Evolutionary conservation across 306 rosid species (phyloP), one percentile per base, ranked within the genome.

Genomic region (Cicer cuneatum): DNA sequence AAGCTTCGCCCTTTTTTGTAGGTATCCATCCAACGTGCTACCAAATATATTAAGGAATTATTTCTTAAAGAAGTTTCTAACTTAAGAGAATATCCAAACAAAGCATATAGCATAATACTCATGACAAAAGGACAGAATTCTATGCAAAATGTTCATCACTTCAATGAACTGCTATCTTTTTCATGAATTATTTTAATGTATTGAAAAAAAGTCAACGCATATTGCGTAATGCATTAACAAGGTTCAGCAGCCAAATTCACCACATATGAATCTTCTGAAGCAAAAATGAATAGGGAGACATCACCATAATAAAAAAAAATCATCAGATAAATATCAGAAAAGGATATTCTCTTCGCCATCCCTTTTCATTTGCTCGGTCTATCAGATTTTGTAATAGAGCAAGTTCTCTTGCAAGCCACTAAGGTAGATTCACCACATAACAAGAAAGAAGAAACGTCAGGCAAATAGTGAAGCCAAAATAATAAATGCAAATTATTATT

Each of bases 291-390:
- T 37, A 35, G 42, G 58, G 52, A 68, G 61, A 61, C 19, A 57
- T 70, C 15, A 58, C 37, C 62, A 40, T 49, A 7, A 64, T 12
- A 42, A 1, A 45, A 71, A 53, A 57, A 77, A 61, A 51, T 45
- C 53, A 77, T 51, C 59, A 16, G 73, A 52, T 51, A 62, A 76
- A 15, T 60, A 74, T 71, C 67, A 72, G 78, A 29, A 78, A 85
- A 93, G 98, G 98, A 93, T 93, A 93, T 93, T 93, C 98, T 86
- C 78, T 84, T 29, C 96, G 96, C 96, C 93, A 85, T 8, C 98
- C 98, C 87, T 89, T 93, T 66, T 93, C 98, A 74, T 91, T 93
- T 29, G 92, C 89, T 72, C 89, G 88, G 65, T 90, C 96, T 62
- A 89, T 93, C 33, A 79, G 92, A 74, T 88, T 86, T 76, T 86